phyloP scores from a whole-genome alignment of 495 filamentous ascomycete species.

The Xylaria palmicola region DNA sequence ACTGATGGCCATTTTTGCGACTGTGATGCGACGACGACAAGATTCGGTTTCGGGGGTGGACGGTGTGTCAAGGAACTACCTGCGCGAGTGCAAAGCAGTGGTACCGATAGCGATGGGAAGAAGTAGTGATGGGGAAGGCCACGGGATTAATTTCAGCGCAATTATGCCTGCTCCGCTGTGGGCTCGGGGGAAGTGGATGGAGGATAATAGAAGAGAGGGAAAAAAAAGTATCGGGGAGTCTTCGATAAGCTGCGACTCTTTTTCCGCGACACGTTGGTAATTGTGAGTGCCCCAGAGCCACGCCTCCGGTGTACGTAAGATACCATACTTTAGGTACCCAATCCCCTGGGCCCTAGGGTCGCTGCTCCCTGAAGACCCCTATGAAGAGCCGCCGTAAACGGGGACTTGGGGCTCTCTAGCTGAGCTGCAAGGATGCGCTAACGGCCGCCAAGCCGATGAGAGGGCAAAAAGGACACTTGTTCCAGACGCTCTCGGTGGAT shows the following conservation, averaged over 20 bases:
- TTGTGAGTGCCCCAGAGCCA: too few species aligned
- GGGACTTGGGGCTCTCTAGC: background rate
- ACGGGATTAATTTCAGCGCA: background rate
- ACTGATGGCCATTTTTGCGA: constrained; percentile 48
- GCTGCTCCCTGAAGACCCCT: background rate
- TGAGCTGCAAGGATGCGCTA: background rate
- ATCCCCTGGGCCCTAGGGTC: background rate
- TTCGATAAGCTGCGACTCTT: background rate
- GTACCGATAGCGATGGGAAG: background rate
- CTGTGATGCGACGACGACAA: background rate
- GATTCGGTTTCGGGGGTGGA: background rate
- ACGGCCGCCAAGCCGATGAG: background rate
- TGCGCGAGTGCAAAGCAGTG: background rate
- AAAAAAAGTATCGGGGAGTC: constrained; percentile 5
- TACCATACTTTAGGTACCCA: background rate
- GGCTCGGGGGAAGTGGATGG: constrained; percentile 12
- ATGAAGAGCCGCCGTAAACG: background rate
- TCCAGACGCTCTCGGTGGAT: constrained; percentile 14
- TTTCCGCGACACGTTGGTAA: too few species aligned
- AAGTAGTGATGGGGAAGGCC: background rate
- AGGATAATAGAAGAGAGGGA: background rate
- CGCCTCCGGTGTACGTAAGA: too few species aligned
- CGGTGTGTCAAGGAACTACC: background rate
- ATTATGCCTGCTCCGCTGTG: constrained; percentile 1
- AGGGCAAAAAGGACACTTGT: constrained; percentile 18